Conservation (phyloP, 2,329 filamentous ascomycete species). For the Nemania sp. region DNA sequence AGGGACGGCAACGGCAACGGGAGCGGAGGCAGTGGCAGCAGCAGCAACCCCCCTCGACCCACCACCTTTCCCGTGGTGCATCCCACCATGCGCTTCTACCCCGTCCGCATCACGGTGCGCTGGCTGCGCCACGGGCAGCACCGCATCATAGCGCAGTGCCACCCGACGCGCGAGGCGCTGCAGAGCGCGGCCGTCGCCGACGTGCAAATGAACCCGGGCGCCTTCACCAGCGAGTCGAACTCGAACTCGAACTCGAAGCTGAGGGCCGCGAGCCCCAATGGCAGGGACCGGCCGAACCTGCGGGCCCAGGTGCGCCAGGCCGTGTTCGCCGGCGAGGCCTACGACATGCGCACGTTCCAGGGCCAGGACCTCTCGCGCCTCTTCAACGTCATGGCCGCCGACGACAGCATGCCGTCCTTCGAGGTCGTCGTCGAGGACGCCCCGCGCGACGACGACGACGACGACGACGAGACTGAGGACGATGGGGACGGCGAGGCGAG, state of each 20-base stretch:
- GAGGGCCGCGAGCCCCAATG: background rate
- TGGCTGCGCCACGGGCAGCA: conserved; percentile 37
- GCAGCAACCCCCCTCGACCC: conserved; percentile 11
- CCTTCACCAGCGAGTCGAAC: conserved; percentile 10
- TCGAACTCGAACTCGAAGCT: background rate
- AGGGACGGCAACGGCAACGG: background rate
- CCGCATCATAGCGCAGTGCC: conserved; percentile 34
- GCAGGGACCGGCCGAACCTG: background rate
- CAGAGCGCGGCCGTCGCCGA: conserved; percentile 34
- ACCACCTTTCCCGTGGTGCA: conserved; percentile 6
- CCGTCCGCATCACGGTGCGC: conserved; percentile 37
- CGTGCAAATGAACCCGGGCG: conserved; percentile 18
- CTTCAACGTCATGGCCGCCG: conserved; percentile 11
- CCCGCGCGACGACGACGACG: background rate
- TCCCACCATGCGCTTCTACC: conserved; percentile 22
- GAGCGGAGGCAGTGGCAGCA: background rate
- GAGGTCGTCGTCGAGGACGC: conserved; percentile 19
- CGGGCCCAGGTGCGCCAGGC: conserved; percentile 17
- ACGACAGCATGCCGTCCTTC: conserved; percentile 13
- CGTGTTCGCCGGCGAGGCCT: conserved; percentile 12
- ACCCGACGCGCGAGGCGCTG: conserved; percentile 35
- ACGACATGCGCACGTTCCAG: conserved; percentile 19
- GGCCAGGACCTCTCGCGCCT: conserved; percentile 13
- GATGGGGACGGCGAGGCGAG: conserved; percentile 13
- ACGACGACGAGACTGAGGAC: conserved; percentile 1